Evolutionary conservation across 23 red algal genomes (phyloP).

Genomic region (Gracilaria gracilis): DNA sequence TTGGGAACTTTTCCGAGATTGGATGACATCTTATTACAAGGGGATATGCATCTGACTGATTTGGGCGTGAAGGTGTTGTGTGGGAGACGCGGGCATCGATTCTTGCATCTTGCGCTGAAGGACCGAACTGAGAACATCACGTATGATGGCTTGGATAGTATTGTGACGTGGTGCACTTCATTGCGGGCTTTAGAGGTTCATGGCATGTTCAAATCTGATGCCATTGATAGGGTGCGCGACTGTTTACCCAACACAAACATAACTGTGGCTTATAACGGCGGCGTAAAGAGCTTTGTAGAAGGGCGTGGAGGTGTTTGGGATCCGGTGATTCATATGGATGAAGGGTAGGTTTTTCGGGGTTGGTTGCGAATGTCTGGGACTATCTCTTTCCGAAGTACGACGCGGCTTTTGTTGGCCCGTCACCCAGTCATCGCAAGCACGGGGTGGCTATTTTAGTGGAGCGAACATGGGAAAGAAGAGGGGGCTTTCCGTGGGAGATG

Average conservation of each 20-base stretch:
- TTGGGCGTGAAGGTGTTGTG: constrained; percentile 64
- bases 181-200: constrained; percentile 36
- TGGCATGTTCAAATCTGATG: constrained; percentile 50
- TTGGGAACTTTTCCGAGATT: constrained; percentile 51
- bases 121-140: constrained; percentile 60
- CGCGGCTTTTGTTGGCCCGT: background rate
- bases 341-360: background rate
- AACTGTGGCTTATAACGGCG: constrained; percentile 20
- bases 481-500: background rate
- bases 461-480: background rate
- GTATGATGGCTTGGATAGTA: constrained; percentile 52
- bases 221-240: constrained; percentile 43
- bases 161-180: constrained; percentile 53
- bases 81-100: constrained; percentile 47
- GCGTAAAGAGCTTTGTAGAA: background rate
- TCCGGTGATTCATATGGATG: background rate
- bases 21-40: constrained; percentile 45
- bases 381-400: background rate
- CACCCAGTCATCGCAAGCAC: background rate
- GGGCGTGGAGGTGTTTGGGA: constrained; percentile 51
- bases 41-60: constrained; percentile 57
- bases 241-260: constrained; percentile 34
- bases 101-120: constrained; percentile 42
- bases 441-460: background rate
- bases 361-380: background rate